Conservation (phyloP, 306 rosid genomes). For the Luffa aegyptiaca region DNA sequence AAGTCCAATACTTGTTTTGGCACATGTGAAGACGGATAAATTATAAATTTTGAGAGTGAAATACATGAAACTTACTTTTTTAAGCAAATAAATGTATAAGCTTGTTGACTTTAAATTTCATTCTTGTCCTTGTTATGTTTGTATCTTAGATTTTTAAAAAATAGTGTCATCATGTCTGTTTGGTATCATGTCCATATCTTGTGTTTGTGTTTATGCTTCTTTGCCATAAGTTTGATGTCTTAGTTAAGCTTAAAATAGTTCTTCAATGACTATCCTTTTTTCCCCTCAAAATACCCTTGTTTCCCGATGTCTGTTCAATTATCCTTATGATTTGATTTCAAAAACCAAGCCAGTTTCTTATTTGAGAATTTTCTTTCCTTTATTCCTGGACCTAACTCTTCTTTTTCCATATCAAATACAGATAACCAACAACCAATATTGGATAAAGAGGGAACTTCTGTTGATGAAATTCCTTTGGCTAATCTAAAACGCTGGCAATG, state of each 20-base stretch:
- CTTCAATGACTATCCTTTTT: not conserved
- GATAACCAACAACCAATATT: constrained; percentile 49
- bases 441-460: constrained; percentile 13
- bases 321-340: not conserved
- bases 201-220: not conserved
- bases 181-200: not conserved
- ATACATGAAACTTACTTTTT: not conserved
- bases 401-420: constrained; percentile 13
- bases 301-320: not conserved
- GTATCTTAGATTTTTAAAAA: not conserved
- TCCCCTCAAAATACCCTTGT: not conserved
- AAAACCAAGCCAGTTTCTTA: not conserved
- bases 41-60: not conserved
- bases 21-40: not conserved
- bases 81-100: not conserved
- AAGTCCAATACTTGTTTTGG: not conserved
- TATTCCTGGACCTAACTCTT: not conserved
- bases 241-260: not conserved
- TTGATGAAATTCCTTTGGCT: constrained; percentile 17
- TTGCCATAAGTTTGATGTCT: not conserved
- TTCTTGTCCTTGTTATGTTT: not conserved
- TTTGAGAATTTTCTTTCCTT: not conserved
- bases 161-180: not conserved
- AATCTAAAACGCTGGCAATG: constrained; percentile 66
- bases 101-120: not conserved